Evolutionary conservation across 345 rosid genomes (phyloP).

Genomic region (Lumnitzera littorea): DNA sequence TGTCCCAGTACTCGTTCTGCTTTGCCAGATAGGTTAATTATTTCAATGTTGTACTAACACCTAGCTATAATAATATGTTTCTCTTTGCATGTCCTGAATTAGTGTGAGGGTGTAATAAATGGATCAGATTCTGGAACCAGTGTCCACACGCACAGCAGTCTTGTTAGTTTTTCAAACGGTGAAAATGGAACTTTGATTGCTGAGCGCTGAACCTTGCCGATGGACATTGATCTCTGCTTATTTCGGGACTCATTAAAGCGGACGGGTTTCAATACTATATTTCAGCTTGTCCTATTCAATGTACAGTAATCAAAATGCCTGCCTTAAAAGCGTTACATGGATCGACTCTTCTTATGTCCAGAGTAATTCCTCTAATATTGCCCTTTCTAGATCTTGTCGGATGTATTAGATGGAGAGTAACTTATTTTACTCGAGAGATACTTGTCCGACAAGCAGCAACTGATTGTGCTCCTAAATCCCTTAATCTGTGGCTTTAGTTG

Average conservation of each 20-base stretch:
- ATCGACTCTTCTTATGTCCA: too few species aligned
- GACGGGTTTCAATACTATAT: background rate
- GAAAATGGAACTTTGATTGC: constrained; percentile 33
- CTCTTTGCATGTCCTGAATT: constrained; percentile 3
- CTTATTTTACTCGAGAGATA: too few species aligned
- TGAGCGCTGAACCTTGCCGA: constrained; percentile 14
- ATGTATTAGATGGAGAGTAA: too few species aligned
- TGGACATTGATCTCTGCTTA: background rate
- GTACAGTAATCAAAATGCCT: constrained; percentile 11
- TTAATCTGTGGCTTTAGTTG: too few species aligned
- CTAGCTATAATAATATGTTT: background rate
- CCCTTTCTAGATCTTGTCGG: too few species aligned
- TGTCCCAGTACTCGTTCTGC: background rate
- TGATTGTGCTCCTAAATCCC: too few species aligned
- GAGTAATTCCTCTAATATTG: too few species aligned
- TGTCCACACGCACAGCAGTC: constrained; percentile 26
- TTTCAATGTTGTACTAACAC: background rate
- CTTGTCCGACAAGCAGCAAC: too few species aligned
- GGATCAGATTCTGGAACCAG: constrained; percentile 34
- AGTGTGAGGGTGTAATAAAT: constrained; percentile 49
- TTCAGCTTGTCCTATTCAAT: constrained; percentile 7
- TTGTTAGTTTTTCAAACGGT: constrained; percentile 34
- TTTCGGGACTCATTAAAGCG: background rate
- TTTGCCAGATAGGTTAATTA: too few species aligned
- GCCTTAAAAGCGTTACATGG: background rate